These are phyloP conservation scores for Mallotus repandus DNA, from an alignment of 441 rosid species.

Conservation along the genomic window DNA sequence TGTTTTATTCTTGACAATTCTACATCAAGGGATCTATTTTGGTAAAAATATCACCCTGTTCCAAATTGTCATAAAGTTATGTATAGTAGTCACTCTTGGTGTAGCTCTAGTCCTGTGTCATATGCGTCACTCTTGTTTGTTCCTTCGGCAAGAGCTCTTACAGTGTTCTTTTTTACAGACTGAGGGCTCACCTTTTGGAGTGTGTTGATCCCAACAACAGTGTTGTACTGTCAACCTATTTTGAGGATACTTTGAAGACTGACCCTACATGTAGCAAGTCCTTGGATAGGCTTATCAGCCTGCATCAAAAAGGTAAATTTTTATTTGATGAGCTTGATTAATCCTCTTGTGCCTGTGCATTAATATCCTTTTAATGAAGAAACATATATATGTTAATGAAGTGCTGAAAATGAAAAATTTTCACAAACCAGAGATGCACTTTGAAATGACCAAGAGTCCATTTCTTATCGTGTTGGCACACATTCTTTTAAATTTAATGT, in stretches of 20 bases:
- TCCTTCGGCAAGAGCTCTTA: constrained; percentile 6
- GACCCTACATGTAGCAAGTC: constrained; percentile 63
- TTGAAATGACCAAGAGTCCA: too few species aligned
- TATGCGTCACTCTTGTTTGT: neutral
- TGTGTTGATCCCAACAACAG: constrained; percentile 41
- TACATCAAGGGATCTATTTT: neutral
- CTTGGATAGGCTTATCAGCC: constrained; percentile 54
- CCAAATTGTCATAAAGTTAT: neutral
- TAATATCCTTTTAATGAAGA: too few species aligned
- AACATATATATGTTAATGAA: too few species aligned
- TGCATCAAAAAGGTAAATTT: constrained; percentile 55
- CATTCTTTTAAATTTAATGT: too few species aligned
- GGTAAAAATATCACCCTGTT: too few species aligned
- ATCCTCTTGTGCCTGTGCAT: neutral
- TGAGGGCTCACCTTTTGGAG: constrained; percentile 59
- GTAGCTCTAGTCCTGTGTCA: neutral
- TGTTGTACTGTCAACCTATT: constrained; percentile 41
- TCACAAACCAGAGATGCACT: too few species aligned
- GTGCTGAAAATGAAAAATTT: too few species aligned
- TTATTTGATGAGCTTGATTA: neutral
- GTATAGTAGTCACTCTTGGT: neutral
- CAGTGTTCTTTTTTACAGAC: constrained; percentile 38
- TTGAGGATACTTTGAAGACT: constrained; percentile 63
- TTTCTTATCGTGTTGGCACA: too few species aligned
- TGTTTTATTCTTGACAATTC: neutral